Evolutionary conservation across 1,139 yeast species (phyloP), one percentile per base, ranked within the genome.

Genomic region (Saccharomyces hybrid): DNA sequence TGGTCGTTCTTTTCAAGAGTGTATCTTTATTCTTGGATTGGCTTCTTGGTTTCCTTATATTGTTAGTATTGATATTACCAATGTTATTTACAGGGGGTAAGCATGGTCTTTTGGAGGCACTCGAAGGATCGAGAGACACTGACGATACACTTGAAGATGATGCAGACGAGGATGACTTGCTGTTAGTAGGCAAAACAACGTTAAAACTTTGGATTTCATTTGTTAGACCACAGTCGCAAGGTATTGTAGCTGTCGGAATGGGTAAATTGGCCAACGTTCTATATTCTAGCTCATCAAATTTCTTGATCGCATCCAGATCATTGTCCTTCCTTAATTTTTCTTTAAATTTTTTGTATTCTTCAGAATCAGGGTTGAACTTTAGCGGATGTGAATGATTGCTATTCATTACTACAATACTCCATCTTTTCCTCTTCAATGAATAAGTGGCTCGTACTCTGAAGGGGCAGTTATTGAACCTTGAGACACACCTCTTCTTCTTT

Each of bases 381-480:
- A 69, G 53, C n/a, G 63, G 64, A 54, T 69, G 73, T 5, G 73
- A 66, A 65, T 83, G 88, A 5, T 68, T 64, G 58, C 80, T 84
- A 62, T 80, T 79, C 47, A 83, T 76, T 12, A 83, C 78, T 50
- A 81, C 84, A 50, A 84, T 73, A 7, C 81, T 73, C 91, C 91
- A 85, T 49, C 71, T 69, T 59, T 77, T 74, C 49, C 79, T 74
- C 58, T 83, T 74, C 19, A 79, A 67, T 0, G 86, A 80, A 61
- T 74, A 83, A 58, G 86, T 84, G 2, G 89, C 88, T 60, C 91
- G 72, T 38, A 85, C 76, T 66, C 87, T 77, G 66, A 85, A 85
- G 1, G 90, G 89, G 65, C 91, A 85, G 9, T 77, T 73, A 29
- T 72, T 69, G 55, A 64, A 69, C 51, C 69, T 61, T n/a, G 71